Conservation (phyloP, 192 early-diverging fungal genomes). For the Gigaspora rosea region DNA sequence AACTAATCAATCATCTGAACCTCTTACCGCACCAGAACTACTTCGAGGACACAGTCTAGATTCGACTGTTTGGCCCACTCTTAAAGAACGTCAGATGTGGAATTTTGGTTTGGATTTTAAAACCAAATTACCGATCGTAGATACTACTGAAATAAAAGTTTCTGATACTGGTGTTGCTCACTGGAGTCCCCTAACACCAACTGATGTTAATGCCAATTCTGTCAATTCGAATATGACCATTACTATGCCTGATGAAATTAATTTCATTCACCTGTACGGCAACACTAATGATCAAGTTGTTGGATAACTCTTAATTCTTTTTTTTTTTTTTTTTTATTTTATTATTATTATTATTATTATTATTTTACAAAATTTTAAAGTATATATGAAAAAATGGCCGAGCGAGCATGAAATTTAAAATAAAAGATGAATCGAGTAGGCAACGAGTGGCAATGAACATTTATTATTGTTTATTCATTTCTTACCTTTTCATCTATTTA, state of each 20-base stretch:
- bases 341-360: too few relatives aligned
- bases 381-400: conserved; percentile 8
- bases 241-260: conserved; percentile 10
- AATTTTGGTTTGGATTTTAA: conserved; percentile 26
- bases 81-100: conserved; percentile 28
- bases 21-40: conserved; percentile 8
- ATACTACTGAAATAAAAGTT: conserved; percentile 8
- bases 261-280: conserved; percentile 14
- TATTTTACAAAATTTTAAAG: too few relatives aligned
- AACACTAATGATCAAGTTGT: conserved; percentile 25
- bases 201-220: background rate
- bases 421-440: conserved; percentile 3
- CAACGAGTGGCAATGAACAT: background rate
- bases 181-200: conserved; percentile 6
- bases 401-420: conserved; percentile 10
- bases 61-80: conserved; percentile 12
- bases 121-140: conserved; percentile 12
- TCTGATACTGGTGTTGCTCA: conserved; percentile 9
- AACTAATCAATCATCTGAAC: conserved; percentile 9
- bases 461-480: background rate
- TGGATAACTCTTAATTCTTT: conserved; percentile 4
- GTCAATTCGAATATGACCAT: conserved; percentile 17
- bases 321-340: too few relatives aligned
- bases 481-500: background rate
- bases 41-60: conserved; percentile 17